These are phyloP conservation scores for Pseudogymnoascus sp. DNA, from an alignment of 2,329 filamentous ascomycete species.

Conservation along the genomic window DNA sequence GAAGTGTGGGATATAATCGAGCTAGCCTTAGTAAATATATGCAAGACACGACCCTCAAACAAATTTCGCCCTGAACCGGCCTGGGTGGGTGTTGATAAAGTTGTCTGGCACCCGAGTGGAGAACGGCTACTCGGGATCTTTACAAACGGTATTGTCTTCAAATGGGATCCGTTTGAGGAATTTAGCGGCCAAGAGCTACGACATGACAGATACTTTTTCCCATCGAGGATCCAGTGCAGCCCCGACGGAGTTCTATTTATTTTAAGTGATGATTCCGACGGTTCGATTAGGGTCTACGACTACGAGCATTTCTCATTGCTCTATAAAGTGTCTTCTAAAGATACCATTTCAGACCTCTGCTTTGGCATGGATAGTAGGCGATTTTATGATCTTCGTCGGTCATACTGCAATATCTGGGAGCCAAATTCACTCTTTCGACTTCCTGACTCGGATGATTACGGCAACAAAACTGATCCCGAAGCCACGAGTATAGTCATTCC, in stretches of 20 bases:
- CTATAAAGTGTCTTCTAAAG: conserved; percentile 13
- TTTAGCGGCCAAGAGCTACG: conserved; percentile 5
- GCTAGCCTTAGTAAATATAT: not conserved
- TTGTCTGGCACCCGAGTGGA: conserved; percentile 12
- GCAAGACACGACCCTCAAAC: not conserved
- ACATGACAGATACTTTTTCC: not conserved
- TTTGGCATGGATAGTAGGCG: conserved; percentile 20
- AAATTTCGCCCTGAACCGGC: not conserved
- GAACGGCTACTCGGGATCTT: conserved; percentile 13
- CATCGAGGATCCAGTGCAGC: conserved; percentile 9
- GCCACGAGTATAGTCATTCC: not conserved
- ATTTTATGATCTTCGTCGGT: conserved; percentile 20
- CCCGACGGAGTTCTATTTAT: conserved; percentile 14
- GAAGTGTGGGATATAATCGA: not conserved
- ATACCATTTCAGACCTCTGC: conserved; percentile 9
- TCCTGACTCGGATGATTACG: conserved; percentile 12
- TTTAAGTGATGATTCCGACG: not conserved
- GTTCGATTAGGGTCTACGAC: conserved; percentile 12
- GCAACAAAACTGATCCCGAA: not conserved
- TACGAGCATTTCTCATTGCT: conserved; percentile 13
- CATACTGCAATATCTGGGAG: conserved; percentile 23
- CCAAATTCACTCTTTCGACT: conserved; percentile 19
- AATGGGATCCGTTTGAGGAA: conserved; percentile 14
- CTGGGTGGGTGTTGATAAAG: conserved; percentile 8
- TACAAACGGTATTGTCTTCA: conserved; percentile 14